Base-by-base conservation (phyloP, 176 grass and related monocot genomes). In the Eleusine coracana region DNA sequence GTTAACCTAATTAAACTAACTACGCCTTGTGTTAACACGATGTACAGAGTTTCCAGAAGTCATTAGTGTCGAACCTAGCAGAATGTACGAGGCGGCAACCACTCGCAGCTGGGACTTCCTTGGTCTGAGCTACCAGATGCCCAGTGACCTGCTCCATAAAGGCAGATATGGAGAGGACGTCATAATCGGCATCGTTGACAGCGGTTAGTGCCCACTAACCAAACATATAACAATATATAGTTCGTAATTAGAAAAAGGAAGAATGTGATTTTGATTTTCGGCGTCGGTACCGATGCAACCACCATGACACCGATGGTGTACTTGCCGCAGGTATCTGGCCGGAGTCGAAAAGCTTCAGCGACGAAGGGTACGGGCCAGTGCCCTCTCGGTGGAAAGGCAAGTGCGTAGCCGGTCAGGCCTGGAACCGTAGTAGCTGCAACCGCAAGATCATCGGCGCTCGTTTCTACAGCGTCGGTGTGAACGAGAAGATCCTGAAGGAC, bases 101-200 rank as follows among this genome's bases (percentile, higher is more conserved):
- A 79, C 83, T 12, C 52, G 75, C 4, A 85, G 75, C 75, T 85
- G 83, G 83, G 83, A 85, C 10, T 79, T 85, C 31, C 83, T 85
- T 1, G 68, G 75, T 5, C 55, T 85, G 0, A 52, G 64, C 27
- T 40, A 71, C 75, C 28, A 71, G 9, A 62, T 50, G 41, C 75
- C 83, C 5, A 41, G 29, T 21, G 44, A 63, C 36, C 21, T 85
- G 25, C 75, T 85, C 42, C 20, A 3, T 0, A 8, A 21, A 48
- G 51, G 31, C 21, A 85, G 40, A 3, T 21, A 85, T 0, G 75
- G 75, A 40, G 56, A 85, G 29, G 67, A 85, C 2, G 64, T 85
- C 50, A 85, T 85, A 31, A 79, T 79, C 9, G 83, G 83, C 8
- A 0, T 79, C 0, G 0, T 79, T 10, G 83, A 85, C 56, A 6